These are phyloP conservation scores for Curvularia lunata DNA, from an alignment of 2,329 filamentous ascomycete genomes.

Conservation along the genomic window DNA sequence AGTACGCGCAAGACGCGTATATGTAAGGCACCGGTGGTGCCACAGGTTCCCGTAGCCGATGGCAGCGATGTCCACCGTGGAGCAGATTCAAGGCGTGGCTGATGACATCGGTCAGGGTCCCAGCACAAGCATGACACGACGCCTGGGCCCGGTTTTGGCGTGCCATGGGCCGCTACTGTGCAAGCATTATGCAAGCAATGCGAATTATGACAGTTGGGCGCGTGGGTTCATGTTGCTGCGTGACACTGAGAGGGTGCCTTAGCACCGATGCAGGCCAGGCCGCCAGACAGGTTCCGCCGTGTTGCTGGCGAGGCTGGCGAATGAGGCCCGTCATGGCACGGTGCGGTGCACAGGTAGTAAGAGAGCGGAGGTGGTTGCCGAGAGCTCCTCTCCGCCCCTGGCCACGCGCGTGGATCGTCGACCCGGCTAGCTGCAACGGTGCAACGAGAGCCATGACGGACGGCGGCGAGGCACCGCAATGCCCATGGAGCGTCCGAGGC, in stretches of 20 bases:
- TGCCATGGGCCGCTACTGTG: background rate
- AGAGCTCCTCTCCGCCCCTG: conserved; percentile 24
- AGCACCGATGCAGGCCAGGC: background rate
- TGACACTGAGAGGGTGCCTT: background rate
- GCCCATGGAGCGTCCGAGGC: background rate
- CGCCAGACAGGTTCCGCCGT: conserved; percentile 9
- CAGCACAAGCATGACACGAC: background rate
- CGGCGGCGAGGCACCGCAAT: background rate
- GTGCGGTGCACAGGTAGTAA: background rate
- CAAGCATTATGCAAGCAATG: background rate
- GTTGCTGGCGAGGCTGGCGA: background rate
- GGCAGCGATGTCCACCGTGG: conserved; percentile 7
- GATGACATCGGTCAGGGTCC: conserved; percentile 11
- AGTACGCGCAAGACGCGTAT: too few relatives aligned
- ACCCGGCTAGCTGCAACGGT: background rate
- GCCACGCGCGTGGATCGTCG: conserved; percentile 7
- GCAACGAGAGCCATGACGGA: background rate
- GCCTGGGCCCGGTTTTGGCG: background rate
- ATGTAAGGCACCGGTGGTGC: conserved; percentile 4
- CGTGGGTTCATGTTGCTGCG: background rate
- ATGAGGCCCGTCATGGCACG: background rate
- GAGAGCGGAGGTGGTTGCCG: conserved; percentile 14
- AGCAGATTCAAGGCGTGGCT: conserved; percentile 9
- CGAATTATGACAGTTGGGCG: background rate
- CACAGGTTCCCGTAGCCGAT: background rate